Evolutionary conservation across 306 rosid species (phyloP).

Genomic region (Chamaecrista fasciculata): DNA sequence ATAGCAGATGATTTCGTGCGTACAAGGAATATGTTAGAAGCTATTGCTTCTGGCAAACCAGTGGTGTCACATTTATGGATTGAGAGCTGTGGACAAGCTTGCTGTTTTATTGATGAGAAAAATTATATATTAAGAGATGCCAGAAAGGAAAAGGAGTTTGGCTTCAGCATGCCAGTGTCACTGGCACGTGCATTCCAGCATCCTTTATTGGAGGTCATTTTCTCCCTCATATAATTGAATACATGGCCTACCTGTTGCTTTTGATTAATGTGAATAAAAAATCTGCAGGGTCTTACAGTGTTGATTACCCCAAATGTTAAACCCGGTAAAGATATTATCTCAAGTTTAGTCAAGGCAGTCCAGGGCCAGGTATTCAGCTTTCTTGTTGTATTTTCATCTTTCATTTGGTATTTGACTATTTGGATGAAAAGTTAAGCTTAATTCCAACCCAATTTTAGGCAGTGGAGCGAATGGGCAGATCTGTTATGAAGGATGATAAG

Average conservation of each 20-base stretch:
- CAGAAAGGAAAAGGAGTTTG: conserved; percentile 84
- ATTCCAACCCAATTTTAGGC: conserved; percentile 38
- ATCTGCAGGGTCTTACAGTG: conserved; percentile 72
- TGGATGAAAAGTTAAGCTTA: neutral
- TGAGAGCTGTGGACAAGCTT: conserved; percentile 90
- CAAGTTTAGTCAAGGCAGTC: conserved; percentile 66
- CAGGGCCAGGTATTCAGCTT: conserved; percentile 66
- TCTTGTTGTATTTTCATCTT: neutral
- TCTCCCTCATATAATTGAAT: conserved; percentile 1
- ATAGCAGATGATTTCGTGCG: conserved; percentile 82
- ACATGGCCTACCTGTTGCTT: conserved; percentile 22
- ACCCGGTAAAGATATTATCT: conserved; percentile 71
- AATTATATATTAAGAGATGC: conserved; percentile 65
- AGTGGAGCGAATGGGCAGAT: conserved; percentile 62
- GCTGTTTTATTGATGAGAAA: conserved; percentile 84
- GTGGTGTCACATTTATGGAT: conserved; percentile 91
- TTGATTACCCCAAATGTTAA: conserved; percentile 75
- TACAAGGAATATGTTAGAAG: conserved; percentile 85
- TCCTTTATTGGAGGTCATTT: conserved; percentile 58
- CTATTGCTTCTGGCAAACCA: conserved; percentile 81
- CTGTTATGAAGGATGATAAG: conserved; percentile 47
- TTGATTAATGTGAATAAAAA: conserved; percentile 16
- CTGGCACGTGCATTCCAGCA: conserved; percentile 58
- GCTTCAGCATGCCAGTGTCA: conserved; percentile 80
- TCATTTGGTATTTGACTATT: conserved; percentile 20